phyloP scores from a whole-genome alignment of 164 flowering plant species.

The Kalanchoe fedtschenkoi region DNA sequence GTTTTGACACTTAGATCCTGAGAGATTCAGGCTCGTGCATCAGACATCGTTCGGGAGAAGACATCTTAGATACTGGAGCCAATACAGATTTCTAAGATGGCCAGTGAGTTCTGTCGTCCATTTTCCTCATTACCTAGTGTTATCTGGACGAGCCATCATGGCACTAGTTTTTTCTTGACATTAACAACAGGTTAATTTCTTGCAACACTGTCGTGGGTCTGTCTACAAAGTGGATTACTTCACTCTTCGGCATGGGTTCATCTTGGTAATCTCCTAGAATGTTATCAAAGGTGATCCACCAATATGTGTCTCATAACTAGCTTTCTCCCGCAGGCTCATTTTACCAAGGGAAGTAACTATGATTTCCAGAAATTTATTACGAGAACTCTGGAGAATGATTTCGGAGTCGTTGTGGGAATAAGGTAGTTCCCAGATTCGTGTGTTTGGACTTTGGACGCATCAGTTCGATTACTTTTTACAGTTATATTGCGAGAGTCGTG shows the following conservation, averaged over 20 bases:
- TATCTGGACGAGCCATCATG: not conserved
- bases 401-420: constrained; percentile 52
- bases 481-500: not conserved
- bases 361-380: constrained; percentile 50
- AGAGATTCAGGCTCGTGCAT: constrained; percentile 44
- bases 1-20: constrained; percentile 35
- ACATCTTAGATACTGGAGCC: constrained; percentile 50
- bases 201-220: constrained; percentile 40
- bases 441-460: not conserved
- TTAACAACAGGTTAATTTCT: constrained; percentile 35
- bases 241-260: constrained; percentile 70
- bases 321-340: constrained; percentile 30
- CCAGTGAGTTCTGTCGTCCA: constrained; percentile 25
- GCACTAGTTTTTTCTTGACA: not conserved
- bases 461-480: not conserved
- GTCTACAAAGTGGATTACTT: constrained; percentile 51
- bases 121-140: not conserved
- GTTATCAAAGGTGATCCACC: not conserved
- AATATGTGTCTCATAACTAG: not conserved
- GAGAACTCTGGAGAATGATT: constrained; percentile 52
- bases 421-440: constrained; percentile 23
- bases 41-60: constrained; percentile 59
- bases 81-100: constrained; percentile 33
- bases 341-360: constrained; percentile 26
- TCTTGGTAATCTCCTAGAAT: constrained; percentile 26